Evolutionary conservation across 176 grass and related monocot species (phyloP), one percentile per base, ranked within the genome.

Genomic region (Carex myosuroides): DNA sequence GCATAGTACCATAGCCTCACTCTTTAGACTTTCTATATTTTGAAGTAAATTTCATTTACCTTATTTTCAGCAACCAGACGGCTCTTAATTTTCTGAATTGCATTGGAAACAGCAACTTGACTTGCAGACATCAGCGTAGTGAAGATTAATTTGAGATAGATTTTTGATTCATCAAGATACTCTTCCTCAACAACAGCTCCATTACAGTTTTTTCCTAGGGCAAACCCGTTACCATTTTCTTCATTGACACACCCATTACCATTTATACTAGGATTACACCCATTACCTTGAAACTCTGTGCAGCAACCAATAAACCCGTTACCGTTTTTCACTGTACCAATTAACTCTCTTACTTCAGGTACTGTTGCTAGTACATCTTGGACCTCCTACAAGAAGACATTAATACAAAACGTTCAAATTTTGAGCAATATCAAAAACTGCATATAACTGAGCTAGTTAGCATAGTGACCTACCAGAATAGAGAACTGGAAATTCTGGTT

Each of bases 51-150:
- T 80, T 30, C 3, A 30, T 37, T 90, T 86, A 94, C 94, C 94
- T 97, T 90, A 85, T 79, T 94, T 72, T 97, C 92, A 70, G 18
- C 61, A 81, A 88, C 82, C 26, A 97, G 67, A 21, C 92, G 92
- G 61, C 1, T 65, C 80, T 85, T 92, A 71, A 97, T 61, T 78
- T 91, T 94, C n/a, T 59, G 65, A 13, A 94, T 60, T 62, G 90
- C 30, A 88, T 89, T 67, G 8, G 90, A 92, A 84, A 94, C 85
- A 69, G 58, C 41, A 13, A 88, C 94, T 69, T 91, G 90, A 87
- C 44, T 94, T 18, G 90, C 87, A 67, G 60, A 89, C 92, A 94
- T 97, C 70, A 97, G 84, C 84, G 88, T 94, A 71, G 85, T 84
- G 56, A 97, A 94, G 29, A 90, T 85, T 79, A 90, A 91, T 30